A percentile compares a stretch with the other conserved stretches of the same genome.
Conservation (phyloP, 768 basidiomycete species). For the Suillus clintonianus region DNA sequence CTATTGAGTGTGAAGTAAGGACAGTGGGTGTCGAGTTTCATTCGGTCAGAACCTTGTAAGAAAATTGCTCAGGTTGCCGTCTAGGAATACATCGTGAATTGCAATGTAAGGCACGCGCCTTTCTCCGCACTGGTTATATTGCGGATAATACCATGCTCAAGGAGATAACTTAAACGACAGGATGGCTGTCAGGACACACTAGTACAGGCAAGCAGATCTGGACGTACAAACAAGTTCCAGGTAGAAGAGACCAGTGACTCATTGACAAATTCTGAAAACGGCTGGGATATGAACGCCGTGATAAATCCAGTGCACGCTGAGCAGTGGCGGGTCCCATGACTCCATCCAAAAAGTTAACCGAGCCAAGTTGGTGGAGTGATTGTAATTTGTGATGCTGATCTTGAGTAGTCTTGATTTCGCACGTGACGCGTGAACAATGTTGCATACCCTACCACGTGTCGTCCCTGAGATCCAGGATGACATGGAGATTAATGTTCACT, state of each 20-base stretch:
- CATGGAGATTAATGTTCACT: constrained; percentile 62
- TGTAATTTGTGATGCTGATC: constrained; percentile 32
- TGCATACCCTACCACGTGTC: constrained; percentile 36
- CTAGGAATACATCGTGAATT: constrained; percentile 64
- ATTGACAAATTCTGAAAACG: constrained; percentile 67
- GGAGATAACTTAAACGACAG: constrained; percentile 47
- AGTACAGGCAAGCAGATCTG: background rate
- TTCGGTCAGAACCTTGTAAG: constrained; percentile 58
- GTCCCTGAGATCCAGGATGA: constrained; percentile 78
- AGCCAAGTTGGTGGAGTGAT: constrained; percentile 63
- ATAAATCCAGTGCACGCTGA: constrained; percentile 70
- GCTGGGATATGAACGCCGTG: constrained; percentile 79
- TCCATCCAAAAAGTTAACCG: constrained; percentile 62
- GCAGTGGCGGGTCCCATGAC: constrained; percentile 89
- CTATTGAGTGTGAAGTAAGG: constrained; percentile 61
- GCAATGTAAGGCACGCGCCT: constrained; percentile 57
- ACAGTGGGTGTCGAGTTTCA: constrained; percentile 55
- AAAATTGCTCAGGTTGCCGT: constrained; percentile 47
- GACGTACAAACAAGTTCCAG: constrained; percentile 60
- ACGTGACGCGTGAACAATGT: background rate
- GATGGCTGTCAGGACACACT: background rate
- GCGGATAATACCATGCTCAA: constrained; percentile 64
- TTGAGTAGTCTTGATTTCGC: background rate
- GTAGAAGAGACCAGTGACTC: constrained; percentile 49
- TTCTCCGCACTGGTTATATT: constrained; percentile 68